These are phyloP conservation scores for Fonsecaea nubica DNA, from an alignment of 2,329 filamentous ascomycete genomes.

Conservation along the genomic window DNA sequence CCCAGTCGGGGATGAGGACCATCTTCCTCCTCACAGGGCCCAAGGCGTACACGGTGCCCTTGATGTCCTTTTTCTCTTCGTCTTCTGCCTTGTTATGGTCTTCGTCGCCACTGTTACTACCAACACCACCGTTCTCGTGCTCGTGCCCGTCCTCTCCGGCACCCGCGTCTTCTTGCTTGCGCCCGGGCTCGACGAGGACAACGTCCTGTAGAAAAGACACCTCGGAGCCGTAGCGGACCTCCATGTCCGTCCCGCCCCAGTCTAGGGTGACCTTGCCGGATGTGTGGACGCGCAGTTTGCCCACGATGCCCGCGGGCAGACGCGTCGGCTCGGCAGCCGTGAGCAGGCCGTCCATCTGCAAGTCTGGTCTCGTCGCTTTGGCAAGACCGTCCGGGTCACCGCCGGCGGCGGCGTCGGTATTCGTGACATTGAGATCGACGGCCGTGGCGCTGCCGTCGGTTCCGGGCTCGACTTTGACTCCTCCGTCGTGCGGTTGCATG, in stretches of 20 bases:
- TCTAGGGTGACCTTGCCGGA: slow-evolving; percentile 67
- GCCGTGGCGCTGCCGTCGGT: slow-evolving; percentile 36
- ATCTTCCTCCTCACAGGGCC: slow-evolving; percentile 70
- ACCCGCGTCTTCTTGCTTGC: slow-evolving; percentile 13
- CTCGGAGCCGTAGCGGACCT: slow-evolving; percentile 62
- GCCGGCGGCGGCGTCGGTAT: too few species aligned
- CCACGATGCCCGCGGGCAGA: slow-evolving; percentile 62
- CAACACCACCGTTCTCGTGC: background rate
- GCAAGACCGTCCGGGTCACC: background rate
- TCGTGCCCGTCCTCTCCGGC: background rate
- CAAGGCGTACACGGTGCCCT: slow-evolving; percentile 58
- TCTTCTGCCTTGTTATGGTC: slow-evolving; percentile 36
- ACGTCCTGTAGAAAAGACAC: slow-evolving; percentile 68
- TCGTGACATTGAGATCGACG: slow-evolving; percentile 12
- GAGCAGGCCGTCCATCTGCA: slow-evolving; percentile 43
- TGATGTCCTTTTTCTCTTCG: slow-evolving; percentile 46
- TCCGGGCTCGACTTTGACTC: slow-evolving; percentile 45
- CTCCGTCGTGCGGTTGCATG: slow-evolving; percentile 19
- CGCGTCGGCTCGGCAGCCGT: slow-evolving; percentile 50
- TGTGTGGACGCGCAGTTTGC: slow-evolving; percentile 66
- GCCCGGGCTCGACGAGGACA: slow-evolving; percentile 46
- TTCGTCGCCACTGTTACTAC: slow-evolving; percentile 13
- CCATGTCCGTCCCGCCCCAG: slow-evolving; percentile 67
- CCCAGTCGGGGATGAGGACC: slow-evolving; percentile 67
- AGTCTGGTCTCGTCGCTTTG: slow-evolving; percentile 19